Evolutionary conservation across 805 yeast species (phyloP), one percentile per base, ranked within the genome.

Genomic region (Pichia exigua): DNA sequence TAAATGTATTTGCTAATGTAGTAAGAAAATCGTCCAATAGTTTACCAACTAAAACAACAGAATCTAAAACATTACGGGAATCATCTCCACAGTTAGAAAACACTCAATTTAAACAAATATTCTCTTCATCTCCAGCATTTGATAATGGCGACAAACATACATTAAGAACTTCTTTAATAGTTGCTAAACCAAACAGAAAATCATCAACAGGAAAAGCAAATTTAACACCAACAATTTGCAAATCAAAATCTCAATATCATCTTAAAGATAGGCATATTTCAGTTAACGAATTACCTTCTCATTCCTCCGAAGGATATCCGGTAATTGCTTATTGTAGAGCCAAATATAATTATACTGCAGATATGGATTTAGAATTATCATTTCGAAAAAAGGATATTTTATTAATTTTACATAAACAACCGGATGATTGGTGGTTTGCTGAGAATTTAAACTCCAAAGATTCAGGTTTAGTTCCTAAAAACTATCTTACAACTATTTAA

Each of bases 341-440:
- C 0, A 70, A 73, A 48, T 83, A 76, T 57, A 82, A 76, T 48
- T 82, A 82, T 65, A 68, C 73, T 2, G 85, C 86, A 0, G 76
- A 75, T 3, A 77, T 82, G 26, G 80, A 82, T 17, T 83, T 78
- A 49, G 88, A 82, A 54, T 71, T 82, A 10, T 66, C 78, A 9
- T 83, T 82, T 69, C 72, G 76, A 44, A 79, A 79, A 59, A 80
- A 78, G 52, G 87, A 83, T 55, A 60, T 74, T 3, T 61, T 82
- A 46, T 66, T 79, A 51, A 77, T 82, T 3, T 59, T 81, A 18
- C 73, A 72, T 44, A 77, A 71, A 73, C 86, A 82, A 61, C 82
- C 81, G 22, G 88, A 82, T 57, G 86, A 86, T 1, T 82, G 88
- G 88, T 83, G 88, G 88, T 82, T 78, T 58, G 81, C 80, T 32